Conservation (phyloP, 495 filamentous ascomycete genomes). For the Lophiotrema nucula region DNA sequence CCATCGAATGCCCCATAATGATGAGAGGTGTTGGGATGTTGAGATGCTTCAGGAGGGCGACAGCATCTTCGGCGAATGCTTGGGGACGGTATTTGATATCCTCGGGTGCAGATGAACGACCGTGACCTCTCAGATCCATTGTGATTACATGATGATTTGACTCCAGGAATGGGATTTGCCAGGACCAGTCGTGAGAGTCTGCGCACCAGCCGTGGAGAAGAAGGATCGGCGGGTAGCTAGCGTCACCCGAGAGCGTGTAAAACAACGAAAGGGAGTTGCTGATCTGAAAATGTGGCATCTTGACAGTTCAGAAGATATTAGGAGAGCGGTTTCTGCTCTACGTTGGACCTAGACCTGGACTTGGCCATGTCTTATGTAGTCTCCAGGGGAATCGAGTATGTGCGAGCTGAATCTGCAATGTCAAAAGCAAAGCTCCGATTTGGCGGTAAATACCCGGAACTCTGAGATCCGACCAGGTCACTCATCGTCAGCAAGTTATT, state of each 20-base stretch:
- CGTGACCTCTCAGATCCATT: conserved; percentile 4
- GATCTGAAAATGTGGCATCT: not conserved
- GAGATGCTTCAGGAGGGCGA: conserved; percentile 7
- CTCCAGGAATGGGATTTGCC: conserved; percentile 17
- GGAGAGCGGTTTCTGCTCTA: no score
- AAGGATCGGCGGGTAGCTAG: conserved; percentile 3
- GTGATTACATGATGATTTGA: conserved; percentile 9
- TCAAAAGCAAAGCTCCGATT: no score
- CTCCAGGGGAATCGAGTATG: no score
- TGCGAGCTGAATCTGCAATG: no score
- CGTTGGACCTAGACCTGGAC: no score
- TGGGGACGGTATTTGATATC: not conserved
- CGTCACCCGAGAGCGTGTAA: conserved; percentile 2
- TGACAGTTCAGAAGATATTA: no score
- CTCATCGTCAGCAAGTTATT: no score
- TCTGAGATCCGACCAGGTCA: no score
- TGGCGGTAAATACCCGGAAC: no score
- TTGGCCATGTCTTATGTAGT: no score
- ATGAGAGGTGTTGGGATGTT: not conserved
- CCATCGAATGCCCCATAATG: conserved; percentile 16
- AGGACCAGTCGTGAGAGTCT: conserved; percentile 12
- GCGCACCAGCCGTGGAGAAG: conserved; percentile 8
- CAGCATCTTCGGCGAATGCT: not conserved
- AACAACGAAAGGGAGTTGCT: conserved; percentile 7
- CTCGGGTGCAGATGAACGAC: not conserved